Percentiles rank a stretch among this genome's conserved stretches.
phyloP scores from a whole-genome alignment of 768 basidiomycete genomes.

The Nidularia pulvinata region DNA sequence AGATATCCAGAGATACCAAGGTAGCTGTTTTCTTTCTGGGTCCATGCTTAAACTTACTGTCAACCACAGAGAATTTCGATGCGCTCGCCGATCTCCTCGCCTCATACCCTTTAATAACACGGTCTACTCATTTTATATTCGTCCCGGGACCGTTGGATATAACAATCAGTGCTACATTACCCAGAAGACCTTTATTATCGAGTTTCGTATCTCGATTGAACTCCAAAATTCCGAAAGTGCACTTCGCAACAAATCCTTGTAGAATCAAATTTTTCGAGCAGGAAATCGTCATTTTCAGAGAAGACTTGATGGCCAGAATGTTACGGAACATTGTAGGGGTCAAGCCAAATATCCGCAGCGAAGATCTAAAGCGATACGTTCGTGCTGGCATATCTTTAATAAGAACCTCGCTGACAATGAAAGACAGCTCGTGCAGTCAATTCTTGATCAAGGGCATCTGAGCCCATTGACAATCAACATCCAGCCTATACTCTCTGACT shows the following conservation, averaged over 20 bases:
- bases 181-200: constrained; percentile 79
- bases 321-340: constrained; percentile 89
- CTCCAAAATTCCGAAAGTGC: constrained; percentile 73
- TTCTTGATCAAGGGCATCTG: constrained; percentile 96
- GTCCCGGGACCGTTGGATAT: constrained; percentile 95
- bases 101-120: constrained; percentile 75
- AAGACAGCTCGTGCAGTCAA: constrained; percentile 90
- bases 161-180: constrained; percentile 76
- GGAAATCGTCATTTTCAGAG: constrained; percentile 92
- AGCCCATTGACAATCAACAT: constrained; percentile 82
- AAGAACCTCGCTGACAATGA: not conserved
- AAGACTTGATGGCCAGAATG: constrained; percentile 94
- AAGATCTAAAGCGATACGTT: constrained; percentile 89
- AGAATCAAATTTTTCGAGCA: constrained; percentile 94
- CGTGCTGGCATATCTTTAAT: constrained; percentile 19
- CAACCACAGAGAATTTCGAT: constrained; percentile 76
- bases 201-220: constrained; percentile 71
- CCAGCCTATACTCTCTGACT: constrained; percentile 87
- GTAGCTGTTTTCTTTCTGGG: constrained; percentile 29
- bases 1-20: constrained; percentile 85
- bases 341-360: constrained; percentile 76
- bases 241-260: constrained; percentile 91
- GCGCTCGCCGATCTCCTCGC: constrained; percentile 83
- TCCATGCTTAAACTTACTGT: not conserved
- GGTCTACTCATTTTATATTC: constrained; percentile 87